Percentiles rank a stretch among this genome's conserved stretches.
phyloP scores from a whole-genome alignment of 305 asterid species.

The Fraxinus ornus region DNA sequence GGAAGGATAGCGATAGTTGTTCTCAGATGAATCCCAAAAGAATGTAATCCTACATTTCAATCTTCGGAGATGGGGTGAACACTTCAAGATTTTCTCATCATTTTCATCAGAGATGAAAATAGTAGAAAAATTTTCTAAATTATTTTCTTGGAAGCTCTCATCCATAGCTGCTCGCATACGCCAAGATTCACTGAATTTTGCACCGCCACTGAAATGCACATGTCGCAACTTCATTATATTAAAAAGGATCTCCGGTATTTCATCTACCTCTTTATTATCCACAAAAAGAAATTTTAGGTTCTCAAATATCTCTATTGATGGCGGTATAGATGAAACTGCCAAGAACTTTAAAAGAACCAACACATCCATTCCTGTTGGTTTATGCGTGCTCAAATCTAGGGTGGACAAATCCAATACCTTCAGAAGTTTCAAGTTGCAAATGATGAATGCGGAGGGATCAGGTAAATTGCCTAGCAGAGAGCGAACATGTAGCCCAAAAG shows the following conservation, averaged over 20 bases:
- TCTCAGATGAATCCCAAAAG: not conserved
- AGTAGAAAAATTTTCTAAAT: slow-evolving; percentile 4
- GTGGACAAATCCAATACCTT: slow-evolving; percentile 16
- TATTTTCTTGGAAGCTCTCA: not conserved
- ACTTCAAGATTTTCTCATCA: not conserved
- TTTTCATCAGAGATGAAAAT: not conserved
- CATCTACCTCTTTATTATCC: not conserved
- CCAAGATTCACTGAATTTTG: not conserved
- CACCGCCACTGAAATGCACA: not conserved
- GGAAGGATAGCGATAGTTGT: not conserved
- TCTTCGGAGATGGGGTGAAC: slow-evolving; percentile 5
- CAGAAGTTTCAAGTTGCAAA: no score
- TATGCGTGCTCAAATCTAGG: not conserved
- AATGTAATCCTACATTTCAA: slow-evolving; percentile 20
- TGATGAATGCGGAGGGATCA: no score
- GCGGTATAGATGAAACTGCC: not conserved
- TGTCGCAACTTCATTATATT: slow-evolving; percentile 23
- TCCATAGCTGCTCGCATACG: not conserved
- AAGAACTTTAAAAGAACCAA: slow-evolving; percentile 9
- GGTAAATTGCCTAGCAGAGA: no score
- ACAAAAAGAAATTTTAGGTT: slow-evolving; percentile 21
- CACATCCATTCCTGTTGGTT: no score
- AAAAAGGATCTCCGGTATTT: slow-evolving; percentile 13
- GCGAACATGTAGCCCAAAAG: no score
- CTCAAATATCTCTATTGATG: slow-evolving; percentile 5